These are phyloP conservation scores for Fraxinus floribunda DNA, from an alignment of 305 asterid species.

Conservation along the genomic window DNA sequence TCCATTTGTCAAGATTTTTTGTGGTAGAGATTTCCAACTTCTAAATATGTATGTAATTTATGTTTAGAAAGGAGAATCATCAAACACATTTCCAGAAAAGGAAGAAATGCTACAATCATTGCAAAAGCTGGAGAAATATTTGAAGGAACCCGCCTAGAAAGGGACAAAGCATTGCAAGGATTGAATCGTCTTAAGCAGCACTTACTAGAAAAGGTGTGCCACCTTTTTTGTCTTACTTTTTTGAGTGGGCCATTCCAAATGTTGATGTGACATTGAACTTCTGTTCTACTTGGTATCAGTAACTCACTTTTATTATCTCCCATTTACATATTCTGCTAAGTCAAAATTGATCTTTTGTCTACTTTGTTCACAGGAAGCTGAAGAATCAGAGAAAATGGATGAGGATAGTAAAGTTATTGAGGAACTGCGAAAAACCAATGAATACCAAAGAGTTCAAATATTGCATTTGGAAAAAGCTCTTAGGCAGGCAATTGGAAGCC, in stretches of 20 bases:
- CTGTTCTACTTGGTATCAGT: conserved; percentile 4
- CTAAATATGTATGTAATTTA: conserved; percentile 18
- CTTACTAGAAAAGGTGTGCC: conserved; percentile 79
- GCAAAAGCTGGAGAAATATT: conserved; percentile 74
- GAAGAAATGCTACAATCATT: conserved; percentile 66
- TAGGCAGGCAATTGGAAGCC: conserved; percentile 61
- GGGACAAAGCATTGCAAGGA: conserved; percentile 77
- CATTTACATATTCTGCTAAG: conserved; percentile 4
- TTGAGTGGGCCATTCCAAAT: conserved; percentile 19
- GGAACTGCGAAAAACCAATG: conserved; percentile 71
- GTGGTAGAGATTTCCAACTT: conserved; percentile 6
- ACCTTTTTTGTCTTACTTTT: conserved; percentile 14
- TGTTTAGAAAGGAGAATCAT: conserved; percentile 31
- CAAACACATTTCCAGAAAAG: conserved; percentile 54
- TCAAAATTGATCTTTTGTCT: conserved; percentile 20
- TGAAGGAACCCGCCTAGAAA: conserved; percentile 61
- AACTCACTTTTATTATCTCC: background rate
- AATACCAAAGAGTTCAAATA: conserved; percentile 71
- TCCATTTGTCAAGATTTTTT: conserved; percentile 1
- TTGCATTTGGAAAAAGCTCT: conserved; percentile 73
- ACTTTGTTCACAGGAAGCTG: conserved; percentile 65
- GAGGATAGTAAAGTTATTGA: conserved; percentile 91
- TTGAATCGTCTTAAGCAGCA: conserved; percentile 95
- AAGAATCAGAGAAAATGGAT: conserved; percentile 98
- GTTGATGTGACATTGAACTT: conserved; percentile 8